Base-by-base conservation (phyloP, 257 asterid species). In the Leptodermis oblonga region DNA sequence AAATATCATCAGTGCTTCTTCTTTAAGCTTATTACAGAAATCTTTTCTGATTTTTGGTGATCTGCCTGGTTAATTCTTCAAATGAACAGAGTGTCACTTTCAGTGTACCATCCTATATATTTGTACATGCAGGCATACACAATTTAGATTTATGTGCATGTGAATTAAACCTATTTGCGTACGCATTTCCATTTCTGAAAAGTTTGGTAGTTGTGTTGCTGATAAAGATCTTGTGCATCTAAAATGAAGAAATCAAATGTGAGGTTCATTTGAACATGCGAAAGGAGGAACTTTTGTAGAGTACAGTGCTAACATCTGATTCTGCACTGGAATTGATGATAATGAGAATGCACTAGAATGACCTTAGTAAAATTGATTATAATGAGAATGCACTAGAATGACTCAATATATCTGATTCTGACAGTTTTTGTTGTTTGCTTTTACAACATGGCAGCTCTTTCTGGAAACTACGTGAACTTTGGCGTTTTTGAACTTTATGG, bases 401-500 rank as follows among this genome's bases (percentile, higher is more conserved):
- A 9, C n/a, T 43, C 26, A 14, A 18, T 36, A 10, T 67, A 60
- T 37, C 12, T 26, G 28, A 20, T 43, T 41, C 3, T 51, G 26
- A 41, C 73, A 59, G 46, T 62, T 45, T 66, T 34, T 30, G 54
- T 56, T 74, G 39, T 31, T 62, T 75, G 54, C 73, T 74, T 67
- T 71, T 70, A 22, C 43, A 43, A 53, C 66, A 65, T 76, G 68
- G 62, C 91, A 94, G 99, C 96, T 52, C 92, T 94, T 78, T 83
- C 90, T 72, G 99, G 99, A 71, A 91, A 89, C 76, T 94, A 94
- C 79, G 96, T 89, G 86, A 94, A 94, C 82, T 94, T 94, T 73
- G 99, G 99, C 18, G 97, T 94, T 68, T 93, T 94, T 71, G 99
- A 94, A 80, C 93, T 94, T 55, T 94, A 94, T 76, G 99, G 99